Percentiles rank a stretch among this genome's conserved stretches.
phyloP scores from a whole-genome alignment of 805 yeast species.

The Dipodascus albidus region DNA sequence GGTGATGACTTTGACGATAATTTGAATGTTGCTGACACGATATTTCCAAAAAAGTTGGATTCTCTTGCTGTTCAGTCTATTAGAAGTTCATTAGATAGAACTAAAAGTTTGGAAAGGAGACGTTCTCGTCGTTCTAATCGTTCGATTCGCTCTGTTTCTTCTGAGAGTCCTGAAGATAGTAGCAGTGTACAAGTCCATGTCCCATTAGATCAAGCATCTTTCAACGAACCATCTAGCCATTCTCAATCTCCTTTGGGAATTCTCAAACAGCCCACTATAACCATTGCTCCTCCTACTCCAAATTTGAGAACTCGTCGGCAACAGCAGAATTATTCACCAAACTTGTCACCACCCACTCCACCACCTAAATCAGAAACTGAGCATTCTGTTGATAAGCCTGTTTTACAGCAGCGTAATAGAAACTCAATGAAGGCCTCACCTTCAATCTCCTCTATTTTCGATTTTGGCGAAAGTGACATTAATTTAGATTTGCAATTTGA shows the following conservation, averaged over 20 bases:
- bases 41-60: slow-evolving; percentile 26
- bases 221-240: not conserved
- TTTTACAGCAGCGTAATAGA: not conserved
- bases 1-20: slow-evolving; percentile 12
- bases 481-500: slow-evolving; percentile 6
- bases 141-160: slow-evolving; percentile 7
- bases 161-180: slow-evolving; percentile 15
- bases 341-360: not conserved
- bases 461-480: slow-evolving; percentile 3
- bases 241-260: not conserved
- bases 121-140: slow-evolving; percentile 17
- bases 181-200: slow-evolving; percentile 22
- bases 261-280: not conserved
- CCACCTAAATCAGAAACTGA: not conserved
- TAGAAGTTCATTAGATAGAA: slow-evolving; percentile 24
- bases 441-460: slow-evolving; percentile 7
- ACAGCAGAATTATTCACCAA: not conserved
- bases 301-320: not conserved
- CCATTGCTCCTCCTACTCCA: not conserved
- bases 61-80: slow-evolving; percentile 22
- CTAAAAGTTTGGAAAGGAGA: slow-evolving; percentile 25
- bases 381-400: not conserved
- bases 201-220: slow-evolving; percentile 1
- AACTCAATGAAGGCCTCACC: slow-evolving; percentile 5
- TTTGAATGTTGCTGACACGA: slow-evolving; percentile 20